phyloP scores from a whole-genome alignment of 2,329 filamentous ascomycete genomes.

The Eurotiales sp. region DNA sequence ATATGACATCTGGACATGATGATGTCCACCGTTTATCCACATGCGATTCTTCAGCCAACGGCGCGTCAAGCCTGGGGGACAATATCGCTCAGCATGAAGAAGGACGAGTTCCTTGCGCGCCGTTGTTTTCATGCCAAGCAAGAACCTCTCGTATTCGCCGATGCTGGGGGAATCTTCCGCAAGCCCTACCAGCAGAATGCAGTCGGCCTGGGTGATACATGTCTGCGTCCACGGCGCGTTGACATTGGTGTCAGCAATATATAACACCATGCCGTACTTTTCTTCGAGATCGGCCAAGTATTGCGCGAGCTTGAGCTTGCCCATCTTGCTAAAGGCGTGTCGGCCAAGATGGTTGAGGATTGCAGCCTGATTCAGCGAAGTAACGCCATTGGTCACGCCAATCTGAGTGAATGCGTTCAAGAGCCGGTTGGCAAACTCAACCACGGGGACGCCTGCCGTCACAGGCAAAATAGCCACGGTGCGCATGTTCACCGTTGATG shows the following conservation, averaged over 20 bases:
- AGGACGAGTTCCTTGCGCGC: conserved; percentile 89
- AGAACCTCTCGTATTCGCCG: conserved; percentile 93
- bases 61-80: conserved; percentile 75
- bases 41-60: conserved; percentile 88
- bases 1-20: conserved; percentile 95
- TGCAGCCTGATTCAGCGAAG: conserved; percentile 85
- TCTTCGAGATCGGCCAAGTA: conserved; percentile 96
- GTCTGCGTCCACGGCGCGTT: conserved; percentile 98
- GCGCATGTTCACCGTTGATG: conserved; percentile 85
- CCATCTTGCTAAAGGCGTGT: conserved; percentile 96
- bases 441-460: conserved; percentile 83
- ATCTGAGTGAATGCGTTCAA: conserved; percentile 87
- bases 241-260: conserved; percentile 93
- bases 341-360: conserved; percentile 93
- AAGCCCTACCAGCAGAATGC: conserved; percentile 85
- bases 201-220: conserved; percentile 94
- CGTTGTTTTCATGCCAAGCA: conserved; percentile 95
- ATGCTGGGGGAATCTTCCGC: conserved; percentile 87
- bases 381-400: conserved; percentile 83
- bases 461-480: conserved; percentile 92
- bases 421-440: conserved; percentile 88
- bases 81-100: conserved; percentile 84
- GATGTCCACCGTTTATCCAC: conserved; percentile 98
- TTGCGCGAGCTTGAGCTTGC: conserved; percentile 90
- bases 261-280: conserved; percentile 92